phyloP scores from a whole-genome alignment of 2,329 filamentous ascomycete genomes.

The Diplodia intermedia region DNA sequence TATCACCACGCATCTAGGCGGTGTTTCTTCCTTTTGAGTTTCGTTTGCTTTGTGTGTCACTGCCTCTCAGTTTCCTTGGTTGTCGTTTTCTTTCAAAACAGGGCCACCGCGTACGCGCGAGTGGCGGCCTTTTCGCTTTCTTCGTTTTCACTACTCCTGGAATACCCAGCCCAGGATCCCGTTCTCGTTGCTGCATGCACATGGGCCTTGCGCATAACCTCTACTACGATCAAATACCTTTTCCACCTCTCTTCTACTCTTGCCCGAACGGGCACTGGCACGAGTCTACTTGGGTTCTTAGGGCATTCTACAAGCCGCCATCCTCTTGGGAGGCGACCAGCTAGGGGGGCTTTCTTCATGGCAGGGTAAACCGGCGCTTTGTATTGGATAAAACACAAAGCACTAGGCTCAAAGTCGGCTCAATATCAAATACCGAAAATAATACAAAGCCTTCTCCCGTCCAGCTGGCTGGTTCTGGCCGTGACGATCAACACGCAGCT shows the following conservation, averaged over 20 bases:
- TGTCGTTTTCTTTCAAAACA: slow-evolving; percentile 3
- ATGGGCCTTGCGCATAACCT: slow-evolving; percentile 23
- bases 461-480: neutral
- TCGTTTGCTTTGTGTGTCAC: slow-evolving; percentile 22
- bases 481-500: neutral
- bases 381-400: slow-evolving; percentile 24
- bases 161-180: slow-evolving; percentile 23
- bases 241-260: slow-evolving; percentile 23
- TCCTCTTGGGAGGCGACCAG: slow-evolving; percentile 18
- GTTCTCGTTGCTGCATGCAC: slow-evolving; percentile 27
- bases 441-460: slow-evolving; percentile 20
- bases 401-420: slow-evolving; percentile 13
- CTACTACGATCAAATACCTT: slow-evolving; percentile 21
- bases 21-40: slow-evolving; percentile 26
- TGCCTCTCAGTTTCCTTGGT: slow-evolving; percentile 27
- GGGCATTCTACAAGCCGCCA: slow-evolving; percentile 22
- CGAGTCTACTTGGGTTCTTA: slow-evolving; percentile 27
- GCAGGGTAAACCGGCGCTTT: slow-evolving; percentile 23
- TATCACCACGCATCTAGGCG: slow-evolving; percentile 32
- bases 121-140: slow-evolving; percentile 12
- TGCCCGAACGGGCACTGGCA: slow-evolving; percentile 24
- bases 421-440: slow-evolving; percentile 20
- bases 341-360: slow-evolving; percentile 15
- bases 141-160: slow-evolving; percentile 20
- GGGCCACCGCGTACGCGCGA: slow-evolving; percentile 12